Evolutionary conservation across 495 filamentous ascomycete species (phyloP).

Genomic region (Penicillium malachiteum): DNA sequence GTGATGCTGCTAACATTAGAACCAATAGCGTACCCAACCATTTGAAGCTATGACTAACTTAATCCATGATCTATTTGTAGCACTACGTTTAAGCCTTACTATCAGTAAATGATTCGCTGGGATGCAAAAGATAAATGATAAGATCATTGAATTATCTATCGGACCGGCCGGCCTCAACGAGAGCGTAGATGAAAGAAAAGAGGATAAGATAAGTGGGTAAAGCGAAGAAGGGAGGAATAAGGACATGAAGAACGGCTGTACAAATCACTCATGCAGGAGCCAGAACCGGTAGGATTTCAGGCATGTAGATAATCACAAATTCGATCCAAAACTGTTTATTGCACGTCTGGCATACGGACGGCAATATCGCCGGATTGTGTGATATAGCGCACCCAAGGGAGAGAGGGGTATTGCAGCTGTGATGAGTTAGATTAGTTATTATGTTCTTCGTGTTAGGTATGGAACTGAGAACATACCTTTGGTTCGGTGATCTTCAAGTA

Average conservation of each 20-base stretch:
- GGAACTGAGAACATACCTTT: slow-evolving; percentile 64
- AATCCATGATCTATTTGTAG: no score
- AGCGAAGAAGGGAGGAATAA: slow-evolving; percentile 10
- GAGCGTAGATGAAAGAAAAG: slow-evolving; percentile 14
- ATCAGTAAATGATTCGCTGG: no score
- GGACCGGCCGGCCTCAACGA: slow-evolving; percentile 33
- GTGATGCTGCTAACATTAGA: no score
- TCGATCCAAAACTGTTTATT: slow-evolving; percentile 43
- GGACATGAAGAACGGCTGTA: slow-evolving; percentile 27
- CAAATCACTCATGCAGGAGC: slow-evolving; percentile 21
- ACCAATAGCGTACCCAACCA: no score
- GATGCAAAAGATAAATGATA: slow-evolving; percentile 1
- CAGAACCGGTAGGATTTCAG: neutral
- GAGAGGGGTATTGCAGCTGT: slow-evolving; percentile 97
- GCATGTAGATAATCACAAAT: no score
- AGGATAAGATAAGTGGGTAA: neutral
- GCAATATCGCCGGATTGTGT: slow-evolving; percentile 96
- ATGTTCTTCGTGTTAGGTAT: no score
- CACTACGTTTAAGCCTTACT: no score
- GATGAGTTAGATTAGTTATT: slow-evolving; percentile 1
- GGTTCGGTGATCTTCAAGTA: slow-evolving; percentile 99
- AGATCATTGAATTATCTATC: slow-evolving; percentile 34
- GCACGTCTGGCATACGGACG: slow-evolving; percentile 83
- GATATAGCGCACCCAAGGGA: slow-evolving; percentile 98
- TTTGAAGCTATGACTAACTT: no score